phyloP scores from a whole-genome alignment of 2,329 filamentous ascomycete genomes.

The Orbilia brochopaga region DNA sequence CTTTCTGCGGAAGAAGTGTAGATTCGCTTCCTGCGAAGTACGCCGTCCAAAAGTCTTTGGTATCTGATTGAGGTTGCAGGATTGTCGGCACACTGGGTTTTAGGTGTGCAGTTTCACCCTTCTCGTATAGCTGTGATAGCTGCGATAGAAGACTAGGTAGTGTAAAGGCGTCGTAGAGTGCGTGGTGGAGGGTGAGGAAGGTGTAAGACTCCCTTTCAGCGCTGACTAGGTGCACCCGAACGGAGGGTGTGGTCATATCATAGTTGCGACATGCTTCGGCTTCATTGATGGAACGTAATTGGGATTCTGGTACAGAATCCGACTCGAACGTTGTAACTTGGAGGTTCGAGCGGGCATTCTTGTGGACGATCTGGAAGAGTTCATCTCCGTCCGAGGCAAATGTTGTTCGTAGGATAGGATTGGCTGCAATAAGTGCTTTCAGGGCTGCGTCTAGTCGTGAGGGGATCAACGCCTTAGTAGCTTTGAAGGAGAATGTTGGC shows the following conservation, averaged over 20 bases:
- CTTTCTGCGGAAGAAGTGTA: slow-evolving; percentile 37
- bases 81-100: not conserved
- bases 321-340: slow-evolving; percentile 37
- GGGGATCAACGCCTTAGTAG: slow-evolving; percentile 59
- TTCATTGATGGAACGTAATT: slow-evolving; percentile 15
- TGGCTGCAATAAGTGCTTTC: slow-evolving; percentile 64
- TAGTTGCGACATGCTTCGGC: slow-evolving; percentile 25
- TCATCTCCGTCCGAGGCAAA: slow-evolving; percentile 65
- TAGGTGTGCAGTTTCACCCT: slow-evolving; percentile 6
- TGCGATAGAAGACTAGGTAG: slow-evolving; percentile 68
- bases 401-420: slow-evolving; percentile 72
- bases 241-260: slow-evolving; percentile 38
- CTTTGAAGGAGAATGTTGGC: slow-evolving; percentile 70
- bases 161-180: slow-evolving; percentile 85
- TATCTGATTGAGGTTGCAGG: slow-evolving; percentile 18
- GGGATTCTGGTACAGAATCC: slow-evolving; percentile 6
- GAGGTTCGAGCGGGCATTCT: slow-evolving; percentile 55
- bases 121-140: slow-evolving; percentile 60
- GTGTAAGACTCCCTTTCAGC: slow-evolving; percentile 45
- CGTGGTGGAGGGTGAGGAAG: slow-evolving; percentile 76
- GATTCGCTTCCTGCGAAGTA: slow-evolving; percentile 40
- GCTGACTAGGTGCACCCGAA: slow-evolving; percentile 34
- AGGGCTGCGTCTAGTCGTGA: slow-evolving; percentile 67
- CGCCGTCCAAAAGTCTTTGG: slow-evolving; percentile 31
- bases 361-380: slow-evolving; percentile 68